These are phyloP conservation scores for Dactylellina leptospora DNA, from an alignment of 2,329 filamentous ascomycete genomes.

Conservation along the genomic window DNA sequence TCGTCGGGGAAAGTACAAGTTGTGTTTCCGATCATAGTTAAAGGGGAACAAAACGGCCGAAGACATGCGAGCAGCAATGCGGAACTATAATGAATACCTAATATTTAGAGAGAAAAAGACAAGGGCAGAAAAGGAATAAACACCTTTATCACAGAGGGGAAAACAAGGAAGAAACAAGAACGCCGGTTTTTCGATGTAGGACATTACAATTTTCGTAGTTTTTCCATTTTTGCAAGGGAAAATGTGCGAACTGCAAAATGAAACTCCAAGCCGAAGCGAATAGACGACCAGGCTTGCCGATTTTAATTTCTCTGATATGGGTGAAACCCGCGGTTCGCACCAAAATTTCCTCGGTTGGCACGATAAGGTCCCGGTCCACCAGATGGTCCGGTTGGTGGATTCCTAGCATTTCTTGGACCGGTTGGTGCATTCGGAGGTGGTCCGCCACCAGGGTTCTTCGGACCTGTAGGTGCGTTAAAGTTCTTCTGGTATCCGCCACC, in stretches of 20 bases:
- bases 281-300: background rate
- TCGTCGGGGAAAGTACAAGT: too few relatives aligned
- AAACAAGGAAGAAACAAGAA: background rate
- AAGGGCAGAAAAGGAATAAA: background rate
- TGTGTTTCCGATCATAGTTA: too few relatives aligned
- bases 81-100: background rate
- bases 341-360: constrained; percentile 15
- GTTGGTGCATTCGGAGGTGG: constrained; percentile 87
- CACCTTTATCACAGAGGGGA: too few relatives aligned
- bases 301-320: constrained; percentile 44
- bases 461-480: constrained; percentile 58
- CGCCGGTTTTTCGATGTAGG: constrained; percentile 17
- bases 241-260: background rate
- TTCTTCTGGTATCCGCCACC: constrained; percentile 62
- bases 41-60: too few relatives aligned
- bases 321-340: constrained; percentile 37
- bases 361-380: constrained; percentile 30
- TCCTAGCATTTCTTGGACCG: constrained; percentile 79
- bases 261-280: background rate
- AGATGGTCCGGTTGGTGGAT: constrained; percentile 62
- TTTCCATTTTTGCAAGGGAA: background rate
- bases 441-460: constrained; percentile 63
- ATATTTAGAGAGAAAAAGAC: background rate
- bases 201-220: constrained; percentile 20
- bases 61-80: background rate